These are phyloP conservation scores for Linderina pennispora DNA, from an alignment of 192 early-diverging fungal genomes.

Conservation along the genomic window DNA sequence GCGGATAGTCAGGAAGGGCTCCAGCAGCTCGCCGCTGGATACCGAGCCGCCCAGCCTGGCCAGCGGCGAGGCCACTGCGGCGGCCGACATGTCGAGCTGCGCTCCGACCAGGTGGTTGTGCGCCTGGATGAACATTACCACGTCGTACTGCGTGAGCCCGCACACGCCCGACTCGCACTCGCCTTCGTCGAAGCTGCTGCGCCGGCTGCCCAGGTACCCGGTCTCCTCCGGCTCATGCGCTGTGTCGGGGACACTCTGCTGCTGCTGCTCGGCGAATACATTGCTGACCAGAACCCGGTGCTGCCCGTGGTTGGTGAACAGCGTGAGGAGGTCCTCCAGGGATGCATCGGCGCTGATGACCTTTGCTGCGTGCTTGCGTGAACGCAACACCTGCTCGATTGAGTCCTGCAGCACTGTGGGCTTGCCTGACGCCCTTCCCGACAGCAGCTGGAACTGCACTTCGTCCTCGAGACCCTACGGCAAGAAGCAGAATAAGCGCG, in stretches of 20 bases:
- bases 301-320: slow-evolving; percentile 29
- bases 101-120: slow-evolving; percentile 41
- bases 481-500: background rate
- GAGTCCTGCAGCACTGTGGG: slow-evolving; percentile 24
- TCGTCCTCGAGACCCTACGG: slow-evolving; percentile 31
- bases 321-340: slow-evolving; percentile 25
- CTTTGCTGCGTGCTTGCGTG: slow-evolving; percentile 36
- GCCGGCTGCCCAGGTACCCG: slow-evolving; percentile 5
- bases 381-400: slow-evolving; percentile 26
- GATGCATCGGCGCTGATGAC: slow-evolving; percentile 23
- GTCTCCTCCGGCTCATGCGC: background rate
- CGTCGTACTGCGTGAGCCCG: slow-evolving; percentile 44
- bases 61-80: slow-evolving; percentile 8
- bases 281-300: slow-evolving; percentile 36
- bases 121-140: slow-evolving; percentile 44
- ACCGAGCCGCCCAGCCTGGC: background rate
- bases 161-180: slow-evolving; percentile 9
- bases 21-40: background rate
- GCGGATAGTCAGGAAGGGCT: slow-evolving; percentile 17
- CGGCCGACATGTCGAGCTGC: slow-evolving; percentile 9
- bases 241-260: slow-evolving; percentile 8
- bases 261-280: background rate
- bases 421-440: slow-evolving; percentile 27
- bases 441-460: slow-evolving; percentile 34
- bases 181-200: slow-evolving; percentile 7